phyloP scores from a whole-genome alignment of 805 yeast species.

The Yamadazyma olivae region DNA sequence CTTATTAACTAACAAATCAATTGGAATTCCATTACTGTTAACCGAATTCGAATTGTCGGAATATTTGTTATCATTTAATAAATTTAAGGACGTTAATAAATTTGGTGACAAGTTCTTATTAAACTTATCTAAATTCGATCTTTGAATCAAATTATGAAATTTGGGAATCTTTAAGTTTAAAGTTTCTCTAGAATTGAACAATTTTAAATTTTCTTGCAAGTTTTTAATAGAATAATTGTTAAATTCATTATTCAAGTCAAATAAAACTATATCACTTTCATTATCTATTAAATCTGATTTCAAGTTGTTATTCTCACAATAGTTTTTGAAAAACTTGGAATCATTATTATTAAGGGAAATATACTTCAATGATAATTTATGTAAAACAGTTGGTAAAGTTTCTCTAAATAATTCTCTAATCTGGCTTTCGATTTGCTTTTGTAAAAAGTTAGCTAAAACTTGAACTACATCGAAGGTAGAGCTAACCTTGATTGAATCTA shows the following conservation, averaged over 20 bases:
- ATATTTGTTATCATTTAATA: constrained; percentile 28
- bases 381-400: constrained; percentile 76
- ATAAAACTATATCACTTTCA: constrained; percentile 41
- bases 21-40: constrained; percentile 36
- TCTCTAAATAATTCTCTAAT: constrained; percentile 79
- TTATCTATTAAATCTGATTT: constrained; percentile 7
- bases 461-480: constrained; percentile 86
- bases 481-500: constrained; percentile 76
- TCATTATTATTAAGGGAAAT: constrained; percentile 10
- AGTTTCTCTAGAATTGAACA: constrained; percentile 76
- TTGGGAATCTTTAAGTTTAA: constrained; percentile 64
- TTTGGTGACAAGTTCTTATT: constrained; percentile 37
- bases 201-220: constrained; percentile 28
- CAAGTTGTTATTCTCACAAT: neutral
- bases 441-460: constrained; percentile 79
- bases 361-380: constrained; percentile 67
- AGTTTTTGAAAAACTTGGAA: constrained; percentile 1
- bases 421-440: constrained; percentile 77
- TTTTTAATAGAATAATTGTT: constrained; percentile 51
- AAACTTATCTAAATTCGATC: constrained; percentile 47
- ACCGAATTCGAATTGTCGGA: constrained; percentile 15
- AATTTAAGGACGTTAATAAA: constrained; percentile 32
- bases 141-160: constrained; percentile 54
- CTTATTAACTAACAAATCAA: constrained; percentile 28
- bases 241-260: constrained; percentile 55